Evolutionary conservation across 805 yeast species (phyloP), one percentile per base, ranked within the genome.

Genomic region (Candida nemodendra): DNA sequence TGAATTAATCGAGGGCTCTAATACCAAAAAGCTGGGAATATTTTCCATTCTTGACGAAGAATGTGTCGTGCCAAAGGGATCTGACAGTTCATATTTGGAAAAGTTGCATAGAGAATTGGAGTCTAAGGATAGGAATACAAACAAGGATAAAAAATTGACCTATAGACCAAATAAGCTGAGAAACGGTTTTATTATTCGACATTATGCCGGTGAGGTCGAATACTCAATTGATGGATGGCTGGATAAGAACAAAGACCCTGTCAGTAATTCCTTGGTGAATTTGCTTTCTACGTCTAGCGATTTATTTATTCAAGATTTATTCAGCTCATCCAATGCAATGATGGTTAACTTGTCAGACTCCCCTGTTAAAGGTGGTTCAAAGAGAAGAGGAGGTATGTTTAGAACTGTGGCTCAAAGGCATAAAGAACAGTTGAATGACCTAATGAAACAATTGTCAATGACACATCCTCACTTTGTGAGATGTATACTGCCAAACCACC

Each of bases 401-500:
- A 71, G 86, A 47, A 91, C 97, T 0, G 91, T 89, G 7, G 90
- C 96, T 0, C 85, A 79, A 45, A 81, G 86, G 40, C 97, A 93
- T 57, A 86, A 87, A 51, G 93, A 86, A 47, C 98, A 93, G 59
- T 72, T 91, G 25, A 64, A 62, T 15, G 72, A 75, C 21, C 68
- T 93, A 34, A 79, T 93, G 81, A 69, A 69, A 4, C 91, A 87
- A 46, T 66, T 93, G 15, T 69, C 78, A 3, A 66, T 77, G 9
- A 93, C 99, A 0, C 89, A 86, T 55, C 99, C 99, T 2, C 98
- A 93, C 59, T 93, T 93, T 58, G 97, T 93, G 17, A 78, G 99
- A 51, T 93, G 99, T 61, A 93, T 93, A 32, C 68, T 93, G 31
- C 99, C 99, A 6, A 93, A 93, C 56, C 76, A 78, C 42, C 68